These are phyloP conservation scores for Penicillium crustosum DNA, from an alignment of 2,329 filamentous ascomycete genomes.

Conservation along the genomic window DNA sequence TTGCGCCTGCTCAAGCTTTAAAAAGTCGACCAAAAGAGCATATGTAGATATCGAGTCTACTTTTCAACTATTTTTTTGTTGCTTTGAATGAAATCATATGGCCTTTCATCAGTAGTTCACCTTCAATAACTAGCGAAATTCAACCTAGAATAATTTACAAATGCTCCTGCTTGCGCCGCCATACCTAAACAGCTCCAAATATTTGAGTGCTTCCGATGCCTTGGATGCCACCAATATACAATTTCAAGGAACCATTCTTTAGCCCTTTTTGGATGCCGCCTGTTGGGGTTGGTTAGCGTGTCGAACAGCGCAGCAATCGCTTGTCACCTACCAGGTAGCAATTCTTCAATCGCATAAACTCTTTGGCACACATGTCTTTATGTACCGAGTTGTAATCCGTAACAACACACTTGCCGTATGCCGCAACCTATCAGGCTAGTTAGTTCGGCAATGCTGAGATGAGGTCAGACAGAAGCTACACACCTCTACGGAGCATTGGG, in stretches of 20 bases:
- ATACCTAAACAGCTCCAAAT: not conserved
- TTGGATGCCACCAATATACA: not conserved
- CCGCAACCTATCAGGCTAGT: constrained; percentile 61
- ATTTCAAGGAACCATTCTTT: constrained; percentile 8
- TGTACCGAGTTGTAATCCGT: constrained; percentile 85
- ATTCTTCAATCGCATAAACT: constrained; percentile 82
- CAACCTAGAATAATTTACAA: not conserved
- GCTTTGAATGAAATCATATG: constrained; percentile 7
- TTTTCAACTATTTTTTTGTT: not conserved
- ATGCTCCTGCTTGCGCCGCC: not conserved
- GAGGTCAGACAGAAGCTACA: constrained; percentile 12
- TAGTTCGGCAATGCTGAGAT: constrained; percentile 10
- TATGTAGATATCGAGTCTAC: constrained; percentile 13
- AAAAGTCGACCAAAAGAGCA: constrained; percentile 20
- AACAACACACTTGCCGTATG: constrained; percentile 89
- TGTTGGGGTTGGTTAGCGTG: constrained; percentile 26
- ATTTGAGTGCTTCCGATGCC: not conserved
- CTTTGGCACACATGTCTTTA: constrained; percentile 84
- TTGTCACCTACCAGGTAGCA: constrained; percentile 74
- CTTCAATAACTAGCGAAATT: not conserved
- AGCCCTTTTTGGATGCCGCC: constrained; percentile 55
- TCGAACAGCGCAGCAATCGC: not conserved
- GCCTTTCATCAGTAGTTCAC: not conserved
- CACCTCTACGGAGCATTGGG: constrained; percentile 67
- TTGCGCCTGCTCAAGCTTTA: constrained; percentile 73